These are phyloP conservation scores for Coemansia pectinata DNA, from an alignment of 192 early-diverging fungal species.

Conservation along the genomic window DNA sequence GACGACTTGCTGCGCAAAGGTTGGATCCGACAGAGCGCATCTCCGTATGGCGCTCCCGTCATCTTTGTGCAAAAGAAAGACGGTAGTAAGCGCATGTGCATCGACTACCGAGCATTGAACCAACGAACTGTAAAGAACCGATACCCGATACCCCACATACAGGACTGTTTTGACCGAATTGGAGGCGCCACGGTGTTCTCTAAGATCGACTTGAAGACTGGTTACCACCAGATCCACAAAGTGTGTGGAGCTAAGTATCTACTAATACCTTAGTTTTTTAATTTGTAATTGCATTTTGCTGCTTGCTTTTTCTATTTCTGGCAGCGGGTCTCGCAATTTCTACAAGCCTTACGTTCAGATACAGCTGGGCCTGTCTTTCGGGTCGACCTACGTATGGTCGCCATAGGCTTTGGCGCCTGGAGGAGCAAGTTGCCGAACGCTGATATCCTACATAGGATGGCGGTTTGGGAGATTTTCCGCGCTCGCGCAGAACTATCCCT, in stretches of 20 bases:
- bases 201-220: conserved; percentile 47
- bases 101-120: background rate
- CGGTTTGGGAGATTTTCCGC: background rate
- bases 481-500: background rate
- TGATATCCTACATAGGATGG: background rate
- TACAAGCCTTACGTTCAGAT: too few relatives aligned
- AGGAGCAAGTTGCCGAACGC: background rate
- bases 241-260: too few relatives aligned
- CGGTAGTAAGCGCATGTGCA: background rate
- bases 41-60: background rate
- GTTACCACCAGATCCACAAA: conserved; percentile 58
- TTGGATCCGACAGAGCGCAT: background rate
- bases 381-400: background rate
- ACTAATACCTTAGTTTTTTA: too few relatives aligned
- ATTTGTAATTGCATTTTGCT: too few relatives aligned
- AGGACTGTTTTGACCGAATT: conserved; percentile 42
- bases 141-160: conserved; percentile 57
- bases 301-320: too few relatives aligned
- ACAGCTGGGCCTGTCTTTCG: background rate
- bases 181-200: conserved; percentile 33
- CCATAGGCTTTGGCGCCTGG: background rate
- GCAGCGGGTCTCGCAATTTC: too few relatives aligned
- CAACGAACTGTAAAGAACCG: background rate
- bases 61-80: background rate
- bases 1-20: background rate